phyloP scores from a whole-genome alignment of 345 rosid species.

The Populus nigra region DNA sequence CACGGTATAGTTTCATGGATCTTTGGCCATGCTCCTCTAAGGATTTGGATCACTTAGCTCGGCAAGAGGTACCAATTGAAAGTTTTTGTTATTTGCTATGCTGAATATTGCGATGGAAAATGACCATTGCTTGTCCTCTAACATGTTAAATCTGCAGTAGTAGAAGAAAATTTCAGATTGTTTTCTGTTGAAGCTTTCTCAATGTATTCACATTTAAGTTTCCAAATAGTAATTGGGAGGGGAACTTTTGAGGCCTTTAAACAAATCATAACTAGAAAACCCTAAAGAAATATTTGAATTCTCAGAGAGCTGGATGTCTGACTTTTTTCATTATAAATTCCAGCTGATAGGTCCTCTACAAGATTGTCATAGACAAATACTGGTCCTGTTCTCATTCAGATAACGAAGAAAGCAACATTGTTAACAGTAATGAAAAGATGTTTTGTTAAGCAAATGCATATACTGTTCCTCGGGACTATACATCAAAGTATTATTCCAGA shows the following conservation, averaged over 20 bases:
- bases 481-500: too few relatives aligned
- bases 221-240: too few relatives aligned
- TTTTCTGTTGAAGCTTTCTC: neutral
- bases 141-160: neutral
- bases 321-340: neutral
- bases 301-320: neutral
- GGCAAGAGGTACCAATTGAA: conserved; percentile 70
- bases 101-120: neutral
- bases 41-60: conserved; percentile 80
- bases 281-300: neutral
- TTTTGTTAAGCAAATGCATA: neutral
- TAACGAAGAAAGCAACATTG: neutral
- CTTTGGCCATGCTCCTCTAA: conserved; percentile 85
- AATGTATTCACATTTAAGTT: too few relatives aligned
- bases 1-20: conserved; percentile 92
- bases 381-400: neutral
- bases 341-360: neutral
- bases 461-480: too few relatives aligned
- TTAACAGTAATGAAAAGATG: too few relatives aligned
- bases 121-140: neutral
- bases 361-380: neutral
- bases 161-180: neutral
- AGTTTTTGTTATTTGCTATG: neutral
- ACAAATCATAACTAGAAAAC: neutral
- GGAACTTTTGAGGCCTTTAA: too few relatives aligned